phyloP scores from a whole-genome alignment of 148 eudicot species.

The Heliosperma pusillum region DNA sequence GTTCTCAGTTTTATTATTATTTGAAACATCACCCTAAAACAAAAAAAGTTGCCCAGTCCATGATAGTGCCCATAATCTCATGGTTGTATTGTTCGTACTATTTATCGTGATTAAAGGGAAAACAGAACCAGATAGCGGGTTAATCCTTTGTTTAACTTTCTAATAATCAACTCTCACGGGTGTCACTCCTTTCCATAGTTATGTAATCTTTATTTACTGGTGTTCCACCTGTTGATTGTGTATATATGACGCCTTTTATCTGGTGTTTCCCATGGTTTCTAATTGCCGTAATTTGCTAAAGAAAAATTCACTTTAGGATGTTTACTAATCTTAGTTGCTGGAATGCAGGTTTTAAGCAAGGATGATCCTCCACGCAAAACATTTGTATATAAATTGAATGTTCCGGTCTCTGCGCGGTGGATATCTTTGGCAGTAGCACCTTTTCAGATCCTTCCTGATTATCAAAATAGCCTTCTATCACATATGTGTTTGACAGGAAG shows the following conservation, averaged over 20 bases:
- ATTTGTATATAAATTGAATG: constrained; percentile 68
- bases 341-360: constrained; percentile 72
- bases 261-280: not conserved
- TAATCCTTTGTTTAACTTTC: not conserved
- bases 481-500: constrained; percentile 75
- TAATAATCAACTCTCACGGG: not conserved
- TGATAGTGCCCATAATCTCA: not conserved
- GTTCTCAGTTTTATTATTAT: not conserved
- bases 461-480: constrained; percentile 56
- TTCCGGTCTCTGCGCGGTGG: constrained; percentile 86
- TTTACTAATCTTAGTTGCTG: constrained; percentile 6
- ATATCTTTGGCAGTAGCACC: constrained; percentile 92
- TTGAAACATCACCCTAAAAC: not conserved
- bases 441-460: constrained; percentile 80
- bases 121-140: not conserved
- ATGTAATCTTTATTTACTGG: not conserved
- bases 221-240: not conserved
- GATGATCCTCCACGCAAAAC: constrained; percentile 83
- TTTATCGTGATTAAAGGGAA: not conserved
- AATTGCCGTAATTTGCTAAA: not conserved
- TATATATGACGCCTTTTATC: not conserved
- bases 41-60: not conserved
- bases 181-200: not conserved
- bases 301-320: not conserved
- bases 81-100: not conserved